These are phyloP conservation scores for Chytriomyces confervae DNA, from an alignment of 192 early-diverging fungal species.

Conservation along the genomic window DNA sequence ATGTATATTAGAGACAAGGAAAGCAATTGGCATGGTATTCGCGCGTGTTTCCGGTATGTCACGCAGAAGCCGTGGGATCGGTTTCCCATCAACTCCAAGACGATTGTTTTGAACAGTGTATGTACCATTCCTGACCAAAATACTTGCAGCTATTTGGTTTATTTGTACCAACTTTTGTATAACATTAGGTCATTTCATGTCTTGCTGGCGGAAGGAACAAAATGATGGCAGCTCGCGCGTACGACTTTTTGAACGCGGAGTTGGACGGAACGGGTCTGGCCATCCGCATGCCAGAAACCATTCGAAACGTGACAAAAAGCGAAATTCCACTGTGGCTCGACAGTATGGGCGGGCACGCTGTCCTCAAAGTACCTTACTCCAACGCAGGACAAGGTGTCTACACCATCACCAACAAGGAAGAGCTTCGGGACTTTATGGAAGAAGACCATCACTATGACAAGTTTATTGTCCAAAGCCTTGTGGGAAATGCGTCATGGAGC, in stretches of 20 bases:
- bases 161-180: constrained; percentile 58
- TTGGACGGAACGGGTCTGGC: constrained; percentile 69
- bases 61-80: constrained; percentile 89
- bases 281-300: constrained; percentile 83
- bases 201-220: constrained; percentile 89
- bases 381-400: constrained; percentile 88
- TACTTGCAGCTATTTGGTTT: background rate
- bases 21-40: constrained; percentile 76
- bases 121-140: background rate
- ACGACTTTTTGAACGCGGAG: constrained; percentile 86
- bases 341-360: constrained; percentile 88
- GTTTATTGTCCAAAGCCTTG: constrained; percentile 88
- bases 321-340: constrained; percentile 82
- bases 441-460: constrained; percentile 87
- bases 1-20: constrained; percentile 70
- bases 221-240: constrained; percentile 87
- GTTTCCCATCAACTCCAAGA: constrained; percentile 76
- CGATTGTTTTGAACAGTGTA: constrained; percentile 74
- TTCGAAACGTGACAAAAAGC: constrained; percentile 79
- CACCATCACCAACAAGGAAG: constrained; percentile 82
- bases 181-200: constrained; percentile 73
- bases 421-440: constrained; percentile 77
- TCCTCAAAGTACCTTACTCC: constrained; percentile 86
- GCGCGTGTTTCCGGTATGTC: constrained; percentile 85
- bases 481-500: constrained; percentile 87